These are phyloP conservation scores for Rhizophora mangle DNA, from an alignment of 345 rosid species.

Conservation along the genomic window DNA sequence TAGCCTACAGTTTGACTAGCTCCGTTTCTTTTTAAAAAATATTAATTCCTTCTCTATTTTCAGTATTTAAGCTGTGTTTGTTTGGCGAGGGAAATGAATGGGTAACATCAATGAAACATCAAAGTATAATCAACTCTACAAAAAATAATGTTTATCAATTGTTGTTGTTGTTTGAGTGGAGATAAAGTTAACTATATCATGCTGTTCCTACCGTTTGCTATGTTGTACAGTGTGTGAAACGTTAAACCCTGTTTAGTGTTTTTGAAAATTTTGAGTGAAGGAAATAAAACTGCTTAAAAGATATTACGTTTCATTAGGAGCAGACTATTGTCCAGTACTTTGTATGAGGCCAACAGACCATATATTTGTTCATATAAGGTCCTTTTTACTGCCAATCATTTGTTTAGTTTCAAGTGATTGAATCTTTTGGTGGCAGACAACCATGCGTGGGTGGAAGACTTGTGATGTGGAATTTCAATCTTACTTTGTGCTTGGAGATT, in stretches of 20 bases:
- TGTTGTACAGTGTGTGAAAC: not conserved
- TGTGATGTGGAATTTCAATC: slow-evolving; percentile 33
- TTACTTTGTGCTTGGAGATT: slow-evolving; percentile 28
- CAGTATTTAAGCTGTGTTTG: not conserved
- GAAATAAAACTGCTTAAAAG: not conserved
- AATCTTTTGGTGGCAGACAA: slow-evolving; percentile 31
- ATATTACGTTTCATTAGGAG: not conserved
- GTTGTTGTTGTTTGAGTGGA: not conserved
- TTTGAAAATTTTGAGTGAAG: not conserved
- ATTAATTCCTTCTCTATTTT: not conserved
- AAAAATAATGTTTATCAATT: not conserved
- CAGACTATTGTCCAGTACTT: not conserved
- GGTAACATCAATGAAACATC: too few species aligned
- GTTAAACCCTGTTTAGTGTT: not conserved
- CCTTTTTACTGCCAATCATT: not conserved
- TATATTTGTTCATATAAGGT: not conserved
- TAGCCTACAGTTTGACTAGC: slow-evolving; percentile 1
- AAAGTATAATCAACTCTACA: not conserved
- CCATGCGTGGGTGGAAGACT: slow-evolving; percentile 34
- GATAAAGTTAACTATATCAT: not conserved
- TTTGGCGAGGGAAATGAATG: not conserved
- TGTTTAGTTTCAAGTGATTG: not conserved
- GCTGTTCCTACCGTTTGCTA: not conserved
- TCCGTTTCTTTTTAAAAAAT: not conserved
- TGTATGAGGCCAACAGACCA: not conserved